Evolutionary conservation across 805 yeast species (phyloP).

Genomic region (Lachancea dasiensis): DNA sequence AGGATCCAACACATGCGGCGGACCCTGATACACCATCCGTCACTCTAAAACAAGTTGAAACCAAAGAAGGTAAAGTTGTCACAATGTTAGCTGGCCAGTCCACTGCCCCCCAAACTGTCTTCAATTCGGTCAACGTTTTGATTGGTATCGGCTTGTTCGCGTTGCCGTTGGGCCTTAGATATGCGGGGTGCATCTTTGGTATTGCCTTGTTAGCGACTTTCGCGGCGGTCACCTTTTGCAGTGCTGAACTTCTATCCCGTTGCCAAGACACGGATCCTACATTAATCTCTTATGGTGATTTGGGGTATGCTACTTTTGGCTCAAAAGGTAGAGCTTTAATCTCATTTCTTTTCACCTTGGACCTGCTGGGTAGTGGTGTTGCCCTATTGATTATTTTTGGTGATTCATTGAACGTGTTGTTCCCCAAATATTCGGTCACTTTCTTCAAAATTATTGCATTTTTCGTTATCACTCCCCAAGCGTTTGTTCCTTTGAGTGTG

Average conservation of each 20-base stretch:
- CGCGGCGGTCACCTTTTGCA: slow-evolving; percentile 65
- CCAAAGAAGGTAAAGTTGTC: slow-evolving; percentile 59
- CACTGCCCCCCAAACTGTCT: slow-evolving; percentile 69
- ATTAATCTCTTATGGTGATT: slow-evolving; percentile 79
- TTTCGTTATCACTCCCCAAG: slow-evolving; percentile 70
- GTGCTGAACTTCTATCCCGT: slow-evolving; percentile 66
- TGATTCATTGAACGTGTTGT: slow-evolving; percentile 71
- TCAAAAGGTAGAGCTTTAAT: slow-evolving; percentile 66
- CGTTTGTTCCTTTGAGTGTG: slow-evolving; percentile 69
- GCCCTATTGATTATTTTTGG: slow-evolving; percentile 77
- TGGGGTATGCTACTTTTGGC: slow-evolving; percentile 84
- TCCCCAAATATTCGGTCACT: slow-evolving; percentile 46
- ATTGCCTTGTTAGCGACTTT: slow-evolving; percentile 49
- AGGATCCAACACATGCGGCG: slow-evolving; percentile 36
- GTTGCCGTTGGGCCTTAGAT: slow-evolving; percentile 59
- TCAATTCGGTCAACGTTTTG: slow-evolving; percentile 70
- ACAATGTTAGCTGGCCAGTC: slow-evolving; percentile 78
- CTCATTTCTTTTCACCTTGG: slow-evolving; percentile 68
- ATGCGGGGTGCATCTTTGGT: slow-evolving; percentile 71
- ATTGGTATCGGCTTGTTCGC: slow-evolving; percentile 75
- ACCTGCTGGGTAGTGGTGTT: slow-evolving; percentile 75
- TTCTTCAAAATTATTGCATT: slow-evolving; percentile 65
- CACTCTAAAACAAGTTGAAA: slow-evolving; percentile 58
- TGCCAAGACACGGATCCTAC: slow-evolving; percentile 79
- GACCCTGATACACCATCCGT: slow-evolving; percentile 45